Evolutionary conservation across 2,329 filamentous ascomycete species (phyloP).

Genomic region (Ustulina deusta): DNA sequence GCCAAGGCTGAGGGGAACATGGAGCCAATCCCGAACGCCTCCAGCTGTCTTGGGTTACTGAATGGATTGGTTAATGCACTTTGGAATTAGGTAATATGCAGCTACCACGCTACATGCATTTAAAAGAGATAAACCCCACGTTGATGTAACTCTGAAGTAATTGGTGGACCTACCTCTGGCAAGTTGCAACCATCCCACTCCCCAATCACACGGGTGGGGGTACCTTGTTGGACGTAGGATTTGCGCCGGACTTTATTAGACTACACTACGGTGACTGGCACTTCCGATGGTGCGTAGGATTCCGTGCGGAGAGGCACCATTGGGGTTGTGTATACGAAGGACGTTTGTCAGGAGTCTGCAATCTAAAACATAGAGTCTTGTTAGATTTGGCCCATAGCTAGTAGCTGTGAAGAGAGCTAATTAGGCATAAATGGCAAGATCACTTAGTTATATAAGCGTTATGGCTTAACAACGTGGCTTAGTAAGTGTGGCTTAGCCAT

Average conservation of each 20-base stretch:
- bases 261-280: background rate
- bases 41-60: background rate
- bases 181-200: background rate
- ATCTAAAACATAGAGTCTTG: too few species aligned
- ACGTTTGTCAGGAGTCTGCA: background rate
- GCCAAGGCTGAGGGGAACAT: slow-evolving; percentile 31
- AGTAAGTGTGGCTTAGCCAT: too few species aligned
- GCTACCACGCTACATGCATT: background rate
- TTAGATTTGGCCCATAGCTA: too few species aligned
- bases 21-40: too few species aligned
- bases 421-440: too few species aligned
- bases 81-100: background rate
- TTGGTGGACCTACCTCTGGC: background rate
- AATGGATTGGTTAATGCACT: background rate
- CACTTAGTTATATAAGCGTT: too few species aligned
- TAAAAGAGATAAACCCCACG: slow-evolving; percentile 4
- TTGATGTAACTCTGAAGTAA: too few species aligned
- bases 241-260: background rate
- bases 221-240: background rate
- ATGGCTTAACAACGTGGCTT: too few species aligned
- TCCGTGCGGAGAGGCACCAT: background rate
- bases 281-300: slow-evolving; percentile 7
- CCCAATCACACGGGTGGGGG: background rate
- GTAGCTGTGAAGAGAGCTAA: too few species aligned
- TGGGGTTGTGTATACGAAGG: too few species aligned